phyloP scores from a whole-genome alignment of 2,329 filamentous ascomycete genomes.

The Penicillium sp. region DNA sequence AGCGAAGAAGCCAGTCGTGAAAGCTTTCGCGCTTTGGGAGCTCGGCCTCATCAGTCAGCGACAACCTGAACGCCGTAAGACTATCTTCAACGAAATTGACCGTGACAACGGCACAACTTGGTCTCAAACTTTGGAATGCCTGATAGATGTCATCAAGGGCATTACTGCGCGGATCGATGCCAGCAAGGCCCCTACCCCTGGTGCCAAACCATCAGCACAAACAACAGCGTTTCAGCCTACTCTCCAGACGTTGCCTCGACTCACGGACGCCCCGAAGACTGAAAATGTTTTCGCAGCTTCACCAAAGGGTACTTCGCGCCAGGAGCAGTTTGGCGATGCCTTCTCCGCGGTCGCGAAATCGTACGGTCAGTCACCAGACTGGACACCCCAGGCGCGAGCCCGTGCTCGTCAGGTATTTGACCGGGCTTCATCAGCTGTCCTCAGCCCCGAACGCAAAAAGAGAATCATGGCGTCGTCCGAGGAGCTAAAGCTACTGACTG shows the following conservation, averaged over 20 bases:
- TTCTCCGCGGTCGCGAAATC: constrained; percentile 49
- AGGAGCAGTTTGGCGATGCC: constrained; percentile 39
- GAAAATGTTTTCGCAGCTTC: constrained; percentile 49
- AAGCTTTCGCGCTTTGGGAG: constrained; percentile 89
- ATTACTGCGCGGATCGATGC: constrained; percentile 68
- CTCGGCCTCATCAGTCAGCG: constrained; percentile 74
- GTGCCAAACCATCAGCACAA: constrained; percentile 31
- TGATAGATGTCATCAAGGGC: constrained; percentile 66
- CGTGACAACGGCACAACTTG: constrained; percentile 76
- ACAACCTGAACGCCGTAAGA: constrained; percentile 72
- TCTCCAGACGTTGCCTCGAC: constrained; percentile 50
- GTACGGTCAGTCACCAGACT: constrained; percentile 45
- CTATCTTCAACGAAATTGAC: constrained; percentile 85
- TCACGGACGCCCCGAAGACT: constrained; percentile 50
- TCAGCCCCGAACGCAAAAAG: constrained; percentile 43
- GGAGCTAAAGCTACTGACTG: constrained; percentile 40
- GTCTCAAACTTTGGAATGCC: constrained; percentile 72
- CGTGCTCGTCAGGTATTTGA: constrained; percentile 40
- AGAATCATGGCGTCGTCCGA: constrained; percentile 37
- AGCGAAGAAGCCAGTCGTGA: constrained; percentile 75
- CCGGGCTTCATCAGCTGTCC: constrained; percentile 39
- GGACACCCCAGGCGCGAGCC: constrained; percentile 43
- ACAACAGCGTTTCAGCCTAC: constrained; percentile 45
- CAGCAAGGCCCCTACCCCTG: constrained; percentile 51
- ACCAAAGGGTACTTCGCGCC: constrained; percentile 36